A percentile compares a stretch with the other conserved stretches of the same genome.
phyloP scores from a whole-genome alignment of 2,329 filamentous ascomycete genomes.

The Stagonosporopsis tanaceti region DNA sequence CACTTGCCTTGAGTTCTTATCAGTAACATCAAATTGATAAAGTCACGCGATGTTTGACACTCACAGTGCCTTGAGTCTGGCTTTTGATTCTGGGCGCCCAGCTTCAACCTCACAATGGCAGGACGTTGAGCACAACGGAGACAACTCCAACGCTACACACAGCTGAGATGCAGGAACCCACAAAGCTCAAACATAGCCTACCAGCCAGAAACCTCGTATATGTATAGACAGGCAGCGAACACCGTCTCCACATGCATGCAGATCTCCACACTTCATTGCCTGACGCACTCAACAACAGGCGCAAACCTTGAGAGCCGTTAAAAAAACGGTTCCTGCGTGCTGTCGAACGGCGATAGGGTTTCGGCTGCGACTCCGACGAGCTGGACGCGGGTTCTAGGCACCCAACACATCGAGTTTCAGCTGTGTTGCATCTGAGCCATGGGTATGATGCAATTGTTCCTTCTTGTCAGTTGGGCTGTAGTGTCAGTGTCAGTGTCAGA shows the following conservation, averaged over 20 bases:
- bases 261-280: not conserved
- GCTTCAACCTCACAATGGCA: not conserved
- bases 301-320: not conserved
- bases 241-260: slow-evolving; percentile 3
- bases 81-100: not conserved
- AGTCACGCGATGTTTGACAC: not conserved
- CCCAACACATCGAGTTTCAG: slow-evolving; percentile 1
- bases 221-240: not conserved
- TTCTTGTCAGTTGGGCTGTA: not conserved
- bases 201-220: not conserved
- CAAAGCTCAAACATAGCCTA: slow-evolving; percentile 2
- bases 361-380: slow-evolving; percentile 4
- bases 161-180: slow-evolving; percentile 1
- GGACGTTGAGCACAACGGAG: slow-evolving; percentile 1
- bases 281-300: not conserved
- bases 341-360: slow-evolving; percentile 1
- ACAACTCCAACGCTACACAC: slow-evolving; percentile 1
- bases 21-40: not conserved
- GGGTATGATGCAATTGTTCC: not conserved
- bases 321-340: not conserved
- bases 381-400: not conserved
- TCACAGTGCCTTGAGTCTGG: not conserved
- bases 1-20: slow-evolving; percentile 4
- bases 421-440: not conserved
- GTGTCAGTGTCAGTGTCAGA: not conserved